Evolutionary conservation across 768 basidiomycete species (phyloP).

Genomic region (Lepiota subincarnata): DNA sequence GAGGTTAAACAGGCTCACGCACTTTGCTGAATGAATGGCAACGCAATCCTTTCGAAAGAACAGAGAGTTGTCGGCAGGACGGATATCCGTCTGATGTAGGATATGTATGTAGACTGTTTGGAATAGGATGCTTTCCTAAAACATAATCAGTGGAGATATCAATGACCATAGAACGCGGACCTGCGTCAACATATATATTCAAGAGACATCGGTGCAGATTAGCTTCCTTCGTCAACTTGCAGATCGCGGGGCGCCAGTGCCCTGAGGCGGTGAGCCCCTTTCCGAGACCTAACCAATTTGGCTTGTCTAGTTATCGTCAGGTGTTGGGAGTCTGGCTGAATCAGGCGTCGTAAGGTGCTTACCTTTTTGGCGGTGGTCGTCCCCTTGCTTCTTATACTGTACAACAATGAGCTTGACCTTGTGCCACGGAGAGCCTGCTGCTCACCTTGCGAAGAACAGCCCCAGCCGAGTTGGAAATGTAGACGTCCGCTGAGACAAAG

Average conservation of each 20-base stretch:
- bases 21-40: conserved; percentile 64
- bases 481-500: conserved; percentile 58
- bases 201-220: conserved; percentile 50
- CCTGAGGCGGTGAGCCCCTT: conserved; percentile 47
- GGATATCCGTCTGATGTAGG: conserved; percentile 76
- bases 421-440: conserved; percentile 1
- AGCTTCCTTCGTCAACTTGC: conserved; percentile 65
- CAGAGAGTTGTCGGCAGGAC: conserved; percentile 68
- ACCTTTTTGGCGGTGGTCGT: conserved; percentile 8
- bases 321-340: not conserved
- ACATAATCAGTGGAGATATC: conserved; percentile 15
- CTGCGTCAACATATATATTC: conserved; percentile 73
- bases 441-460: conserved; percentile 55
- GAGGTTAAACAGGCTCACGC: conserved; percentile 16
- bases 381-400: conserved; percentile 9
- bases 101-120: conserved; percentile 72
- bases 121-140: conserved; percentile 67
- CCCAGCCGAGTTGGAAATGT: conserved; percentile 49
- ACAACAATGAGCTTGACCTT: not conserved
- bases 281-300: conserved; percentile 64
- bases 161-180: conserved; percentile 19
- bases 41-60: conserved; percentile 77
- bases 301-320: conserved; percentile 48
- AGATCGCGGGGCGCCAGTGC: conserved; percentile 71
- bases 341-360: not conserved